These are phyloP conservation scores for Chlamydomonas schloesseri DNA, from an alignment of 139 green algal species.

Conservation along the genomic window DNA sequence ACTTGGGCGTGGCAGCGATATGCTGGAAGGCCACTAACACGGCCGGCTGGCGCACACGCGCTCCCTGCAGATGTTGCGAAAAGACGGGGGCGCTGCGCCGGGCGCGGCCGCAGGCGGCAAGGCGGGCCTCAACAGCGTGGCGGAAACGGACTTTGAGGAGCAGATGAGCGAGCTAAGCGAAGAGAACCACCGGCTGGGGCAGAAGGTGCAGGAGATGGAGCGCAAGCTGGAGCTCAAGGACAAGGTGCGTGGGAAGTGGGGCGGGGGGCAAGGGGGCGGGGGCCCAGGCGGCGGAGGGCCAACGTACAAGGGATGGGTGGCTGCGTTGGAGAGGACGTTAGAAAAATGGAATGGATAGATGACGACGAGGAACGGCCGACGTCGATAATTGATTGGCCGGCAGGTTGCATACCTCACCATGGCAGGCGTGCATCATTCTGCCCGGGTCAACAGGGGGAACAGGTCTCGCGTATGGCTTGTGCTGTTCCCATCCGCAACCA, in stretches of 20 bases:
- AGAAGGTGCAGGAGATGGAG: constrained; percentile 56
- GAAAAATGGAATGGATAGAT: background rate
- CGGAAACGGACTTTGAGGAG: constrained; percentile 59
- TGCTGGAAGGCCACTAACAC: too few species aligned
- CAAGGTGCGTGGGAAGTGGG: background rate
- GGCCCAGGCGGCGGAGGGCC: too few species aligned
- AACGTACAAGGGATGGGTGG: background rate
- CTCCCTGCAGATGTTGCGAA: constrained; percentile 22
- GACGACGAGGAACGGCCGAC: too few species aligned
- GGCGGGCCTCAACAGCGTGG: constrained; percentile 35
- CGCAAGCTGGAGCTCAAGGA: constrained; percentile 49
- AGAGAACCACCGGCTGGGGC: constrained; percentile 50
- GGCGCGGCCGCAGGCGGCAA: background rate
- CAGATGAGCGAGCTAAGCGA: constrained; percentile 56
- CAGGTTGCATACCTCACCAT: too few species aligned
- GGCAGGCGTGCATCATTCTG: too few species aligned
- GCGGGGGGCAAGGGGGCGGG: background rate
- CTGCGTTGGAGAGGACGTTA: background rate
- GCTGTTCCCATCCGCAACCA: too few species aligned
- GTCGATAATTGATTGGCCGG: too few species aligned
- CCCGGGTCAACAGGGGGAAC: too few species aligned
- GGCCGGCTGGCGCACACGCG: too few species aligned
- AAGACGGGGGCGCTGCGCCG: background rate
- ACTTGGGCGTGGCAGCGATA: too few species aligned
- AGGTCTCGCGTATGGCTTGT: too few species aligned